A percentile compares a stretch with the other conserved stretches of the same genome.
phyloP scores from a whole-genome alignment of 352 stramenopile genomes.

The Globisporangium heterothallicum region DNA sequence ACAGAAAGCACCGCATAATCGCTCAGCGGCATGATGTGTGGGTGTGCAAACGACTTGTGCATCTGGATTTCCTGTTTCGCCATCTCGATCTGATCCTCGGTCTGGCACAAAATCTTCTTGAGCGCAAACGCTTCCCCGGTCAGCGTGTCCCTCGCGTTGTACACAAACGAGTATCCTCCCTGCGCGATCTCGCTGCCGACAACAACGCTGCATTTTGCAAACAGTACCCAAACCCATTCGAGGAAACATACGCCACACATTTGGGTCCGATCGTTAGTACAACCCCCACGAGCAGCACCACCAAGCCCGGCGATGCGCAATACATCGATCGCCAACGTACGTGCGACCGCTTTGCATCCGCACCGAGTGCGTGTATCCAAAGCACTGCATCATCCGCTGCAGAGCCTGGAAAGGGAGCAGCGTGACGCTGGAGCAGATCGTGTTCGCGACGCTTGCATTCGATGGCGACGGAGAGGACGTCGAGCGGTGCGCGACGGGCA shows the following conservation, averaged over 20 bases:
- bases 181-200: slow-evolving; percentile 72
- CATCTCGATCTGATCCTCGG: slow-evolving; percentile 71
- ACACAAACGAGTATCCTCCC: slow-evolving; percentile 86
- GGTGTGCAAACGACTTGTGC: slow-evolving; percentile 65
- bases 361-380: slow-evolving; percentile 61
- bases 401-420: slow-evolving; percentile 54
- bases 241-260: not conserved
- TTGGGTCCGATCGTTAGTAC: too few species aligned
- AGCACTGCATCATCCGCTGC: slow-evolving; percentile 63
- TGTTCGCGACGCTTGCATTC: slow-evolving; percentile 17
- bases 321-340: slow-evolving; percentile 23
- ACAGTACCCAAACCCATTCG: too few species aligned
- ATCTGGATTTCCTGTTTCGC: slow-evolving; percentile 81
- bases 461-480: too few species aligned
- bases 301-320: not conserved
- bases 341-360: slow-evolving; percentile 69
- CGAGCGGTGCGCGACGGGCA: slow-evolving; percentile 19
- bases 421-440: slow-evolving; percentile 52
- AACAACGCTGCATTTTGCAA: slow-evolving; percentile 29
- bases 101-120: slow-evolving; percentile 88
- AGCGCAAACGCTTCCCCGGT: slow-evolving; percentile 81
- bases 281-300: too few species aligned
- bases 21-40: slow-evolving; percentile 80
- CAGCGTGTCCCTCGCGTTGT: slow-evolving; percentile 56
- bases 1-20: slow-evolving; percentile 67